Conservation (phyloP, 768 basidiomycete species). For the Infundibulicybe gibba region DNA sequence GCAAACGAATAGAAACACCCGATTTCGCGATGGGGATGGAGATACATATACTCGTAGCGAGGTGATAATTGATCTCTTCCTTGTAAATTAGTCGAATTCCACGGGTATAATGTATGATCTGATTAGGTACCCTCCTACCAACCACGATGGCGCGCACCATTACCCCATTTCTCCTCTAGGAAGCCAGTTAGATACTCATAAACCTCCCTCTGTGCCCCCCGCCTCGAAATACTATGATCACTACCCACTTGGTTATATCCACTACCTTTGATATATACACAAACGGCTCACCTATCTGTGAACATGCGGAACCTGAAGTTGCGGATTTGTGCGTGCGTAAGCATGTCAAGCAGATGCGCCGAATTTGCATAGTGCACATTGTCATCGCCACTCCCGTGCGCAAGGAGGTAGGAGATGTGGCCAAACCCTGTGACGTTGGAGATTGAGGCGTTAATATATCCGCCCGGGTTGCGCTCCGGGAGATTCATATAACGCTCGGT, state of each 20-base stretch:
- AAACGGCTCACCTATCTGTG: conserved; percentile 74
- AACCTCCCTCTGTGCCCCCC: conserved; percentile 82
- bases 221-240: conserved; percentile 71
- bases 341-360: conserved; percentile 89
- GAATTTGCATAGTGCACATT: conserved; percentile 95
- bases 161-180: conserved; percentile 92
- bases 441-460: conserved; percentile 90
- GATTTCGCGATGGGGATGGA: too few relatives aligned
- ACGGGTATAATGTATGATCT: neutral
- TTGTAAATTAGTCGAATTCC: conserved; percentile 1
- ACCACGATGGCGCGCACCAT: conserved; percentile 62
- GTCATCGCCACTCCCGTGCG: conserved; percentile 94
- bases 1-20: too few relatives aligned
- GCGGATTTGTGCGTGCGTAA: conserved; percentile 72
- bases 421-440: conserved; percentile 86
- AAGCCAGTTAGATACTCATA: conserved; percentile 85
- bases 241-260: conserved; percentile 34
- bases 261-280: conserved; percentile 9
- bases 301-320: conserved; percentile 92
- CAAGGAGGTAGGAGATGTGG: conserved; percentile 76
- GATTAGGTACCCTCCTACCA: conserved; percentile 31
- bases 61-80: too few relatives aligned
- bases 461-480: conserved; percentile 71
- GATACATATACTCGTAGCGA: too few relatives aligned
- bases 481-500: conserved; percentile 97